Evolutionary conservation across 2,329 filamentous ascomycete species (phyloP), one percentile per base, ranked within the genome.

Genomic region (Ceratocystis variospora): DNA sequence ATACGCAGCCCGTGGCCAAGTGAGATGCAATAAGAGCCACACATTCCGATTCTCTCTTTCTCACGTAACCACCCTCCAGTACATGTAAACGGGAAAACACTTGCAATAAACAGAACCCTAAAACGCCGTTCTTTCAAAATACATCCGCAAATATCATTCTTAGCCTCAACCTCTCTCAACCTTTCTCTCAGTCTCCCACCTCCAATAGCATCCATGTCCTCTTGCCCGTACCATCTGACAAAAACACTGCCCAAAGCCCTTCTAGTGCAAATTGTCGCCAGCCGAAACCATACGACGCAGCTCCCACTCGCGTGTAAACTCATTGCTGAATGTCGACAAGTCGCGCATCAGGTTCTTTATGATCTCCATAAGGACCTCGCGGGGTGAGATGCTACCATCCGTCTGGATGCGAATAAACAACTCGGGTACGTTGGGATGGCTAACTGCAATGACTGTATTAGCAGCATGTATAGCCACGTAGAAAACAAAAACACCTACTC

Each of bases 301-400:
- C 76, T 95, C 90, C 77, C 86, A 94, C 76, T 97, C 93, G 73
- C 93, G 91, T 22, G 89, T 96, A 75, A 97, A 96, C 73, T 95
- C 90, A 70, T 89, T 85, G 69, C 88, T 88, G 68, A 99, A 79
- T 70, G 86, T 86, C 66, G 87, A 87, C 66, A 96, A 83, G 70
- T 95, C 87, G 68, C 85, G 83, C 69, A 99, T 88, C 59, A 96
- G 81, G 70, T 91, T 87, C 75, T 88, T 85, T 78, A 89, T 96
- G 53, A 88, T 87, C 63, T 86, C 83, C 66, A 94, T 80, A 50
- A 99, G 81, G 1, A 92, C 91, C 71, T 96, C 90, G 71, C 92
- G 92, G n/a, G 94, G 91, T 0, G 88, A 88, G 69, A 96, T 82
- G 28, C 83, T 83, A 68, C 94, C 94, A 74, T 97, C 90, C 3